A percentile compares a stretch with the other conserved stretches of the same genome.
phyloP scores from a whole-genome alignment of 345 rosid species.

The Linum lewisii region DNA sequence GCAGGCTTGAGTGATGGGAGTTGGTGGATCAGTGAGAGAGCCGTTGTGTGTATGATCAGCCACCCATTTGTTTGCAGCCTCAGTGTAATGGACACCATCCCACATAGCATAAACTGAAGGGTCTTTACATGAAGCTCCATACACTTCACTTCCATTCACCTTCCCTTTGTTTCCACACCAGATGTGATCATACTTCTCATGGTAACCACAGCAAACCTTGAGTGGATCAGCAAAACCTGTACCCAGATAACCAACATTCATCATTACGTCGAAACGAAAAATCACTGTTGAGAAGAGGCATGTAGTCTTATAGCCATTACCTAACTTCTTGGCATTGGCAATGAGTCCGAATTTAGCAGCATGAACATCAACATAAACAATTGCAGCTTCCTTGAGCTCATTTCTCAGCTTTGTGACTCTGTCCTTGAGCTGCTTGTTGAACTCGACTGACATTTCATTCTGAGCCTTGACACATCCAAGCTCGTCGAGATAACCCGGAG shows the following conservation, averaged over 20 bases:
- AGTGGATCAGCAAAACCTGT: constrained; percentile 47
- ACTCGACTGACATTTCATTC: constrained; percentile 66
- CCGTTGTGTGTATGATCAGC: constrained; percentile 54
- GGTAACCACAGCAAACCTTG: constrained; percentile 54
- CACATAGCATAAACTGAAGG: constrained; percentile 36
- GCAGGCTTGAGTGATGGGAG: constrained; percentile 56
- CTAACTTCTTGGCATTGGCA: constrained; percentile 47
- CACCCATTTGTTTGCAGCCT: constrained; percentile 63
- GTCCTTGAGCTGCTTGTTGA: constrained; percentile 59
- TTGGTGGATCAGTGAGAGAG: constrained; percentile 47
- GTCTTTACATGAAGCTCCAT: constrained; percentile 40
- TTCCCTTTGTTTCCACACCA: constrained; percentile 42
- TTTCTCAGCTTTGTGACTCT: constrained; percentile 39
- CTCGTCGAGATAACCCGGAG: constrained; percentile 57
- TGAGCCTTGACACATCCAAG: constrained; percentile 70
- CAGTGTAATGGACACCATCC: constrained; percentile 51
- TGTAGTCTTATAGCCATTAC: constrained; percentile 23
- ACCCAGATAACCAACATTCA: not conserved
- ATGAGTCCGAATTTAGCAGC: constrained; percentile 68
- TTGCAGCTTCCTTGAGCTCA: constrained; percentile 57
- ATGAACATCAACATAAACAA: constrained; percentile 72
- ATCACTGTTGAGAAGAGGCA: too few species aligned
- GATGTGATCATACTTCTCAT: constrained; percentile 39
- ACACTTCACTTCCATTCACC: constrained; percentile 32
- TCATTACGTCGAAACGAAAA: too few species aligned